These are phyloP conservation scores for Geranium incanum DNA, from an alignment of 441 rosid species.

Conservation along the genomic window DNA sequence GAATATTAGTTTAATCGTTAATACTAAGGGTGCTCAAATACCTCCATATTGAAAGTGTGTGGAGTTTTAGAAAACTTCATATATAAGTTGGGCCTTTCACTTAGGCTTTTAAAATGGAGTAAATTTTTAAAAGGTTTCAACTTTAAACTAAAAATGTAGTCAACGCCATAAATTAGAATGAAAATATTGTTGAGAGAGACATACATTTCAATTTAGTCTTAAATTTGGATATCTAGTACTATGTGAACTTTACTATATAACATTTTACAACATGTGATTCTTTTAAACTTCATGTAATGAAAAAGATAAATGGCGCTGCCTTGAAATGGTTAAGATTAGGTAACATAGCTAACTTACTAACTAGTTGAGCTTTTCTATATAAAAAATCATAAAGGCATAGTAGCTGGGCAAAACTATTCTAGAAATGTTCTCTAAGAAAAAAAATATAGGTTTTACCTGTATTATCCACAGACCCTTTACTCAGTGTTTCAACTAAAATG, in stretches of 20 bases:
- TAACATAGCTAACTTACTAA: not conserved
- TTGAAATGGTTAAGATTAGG: not conserved
- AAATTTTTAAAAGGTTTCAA: not conserved
- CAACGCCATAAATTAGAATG: not conserved
- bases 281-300: not conserved
- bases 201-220: not conserved
- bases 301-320: not conserved
- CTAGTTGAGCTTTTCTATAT: not conserved
- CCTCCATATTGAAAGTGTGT: not conserved
- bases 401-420: slow-evolving; percentile 1
- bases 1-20: not conserved
- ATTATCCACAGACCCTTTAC: not conserved
- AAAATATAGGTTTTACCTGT: not conserved
- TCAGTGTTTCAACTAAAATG: not conserved
- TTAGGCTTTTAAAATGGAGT: not conserved
- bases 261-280: not conserved
- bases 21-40: not conserved
- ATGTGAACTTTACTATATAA: not conserved
- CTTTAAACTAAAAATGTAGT: not conserved
- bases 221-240: not conserved
- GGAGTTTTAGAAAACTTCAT: not conserved
- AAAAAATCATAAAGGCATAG: not conserved
- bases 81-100: not conserved
- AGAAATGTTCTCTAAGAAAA: not conserved
- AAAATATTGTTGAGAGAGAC: not conserved